Base-by-base conservation (phyloP, 345 rosid species). In the Salix caprea region DNA sequence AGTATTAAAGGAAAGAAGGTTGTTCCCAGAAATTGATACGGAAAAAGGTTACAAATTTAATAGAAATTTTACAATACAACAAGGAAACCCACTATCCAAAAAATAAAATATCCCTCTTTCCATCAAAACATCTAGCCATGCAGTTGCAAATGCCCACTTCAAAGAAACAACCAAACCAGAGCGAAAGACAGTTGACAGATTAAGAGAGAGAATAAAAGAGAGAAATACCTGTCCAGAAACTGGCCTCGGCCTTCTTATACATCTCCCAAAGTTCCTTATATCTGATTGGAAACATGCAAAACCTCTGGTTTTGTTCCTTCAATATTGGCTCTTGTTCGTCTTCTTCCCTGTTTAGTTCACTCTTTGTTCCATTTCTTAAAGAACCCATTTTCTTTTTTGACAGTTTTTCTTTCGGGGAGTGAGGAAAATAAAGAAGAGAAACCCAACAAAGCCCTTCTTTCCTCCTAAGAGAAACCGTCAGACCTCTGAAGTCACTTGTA, bases 231-330 rank as follows among this genome's bases (percentile, higher is more conserved):
- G 83, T 94, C 97, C 98, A 92, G 70, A 92, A 94, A 88, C 97
- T 89, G 75, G 97, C 98, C 62, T 87, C 81, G 44, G 98, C 95
- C 89, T 94, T 94, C 88, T 91, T 94, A 87, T 92, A 92, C 97
- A 94, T 92, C 91, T 94, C 97, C 98, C 97, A 94, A 65, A 94
- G 74, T 5, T 79, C 82, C 78, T 84, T 85, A 78, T 94, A 89
- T 72, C 87, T 82, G 46, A 92, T 84, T 44, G 98, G 98, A 76
- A 94, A 94, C 97, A 94, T 94, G 76, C 95, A 89, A 74, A 94
- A 91, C 86, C 97, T 90, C 91, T 89, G 91, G 82, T 84, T 89
- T 71, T 92, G 91, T 32, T 84, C 83, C 82, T 50, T 85, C 46
- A 94, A 77, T 44, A 94, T 87, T 19, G 98, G 95, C 83, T 92